Base-by-base conservation (phyloP, 176 grass and related monocot species). In the Zoysia pacifica region DNA sequence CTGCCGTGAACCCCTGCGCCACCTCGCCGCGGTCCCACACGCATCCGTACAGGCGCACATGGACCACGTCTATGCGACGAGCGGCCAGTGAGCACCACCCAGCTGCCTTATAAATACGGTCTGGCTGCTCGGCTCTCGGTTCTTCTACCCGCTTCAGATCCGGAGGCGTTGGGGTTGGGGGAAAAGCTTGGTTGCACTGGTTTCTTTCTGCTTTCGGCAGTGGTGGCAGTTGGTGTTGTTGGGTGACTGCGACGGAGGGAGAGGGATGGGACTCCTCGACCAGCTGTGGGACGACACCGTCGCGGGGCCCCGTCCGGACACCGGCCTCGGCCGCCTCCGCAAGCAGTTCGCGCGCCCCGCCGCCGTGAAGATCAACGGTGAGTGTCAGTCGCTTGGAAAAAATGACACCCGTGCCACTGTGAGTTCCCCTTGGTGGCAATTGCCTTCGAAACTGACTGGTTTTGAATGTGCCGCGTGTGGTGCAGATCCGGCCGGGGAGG, bases 231-330 rank as follows among this genome's bases (percentile, higher is more conserved):
- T 65, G 28, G 28, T 28, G 28, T 28, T 28, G 28, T 28, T 28
- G 20, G 37, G 75, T 79, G 62, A 74, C 64, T 78, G 59, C 51
- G 7, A 10, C 49, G 46, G 62, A 46, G 75, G 46, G 62, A 46
- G 75, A 43, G 71, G 59, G 8, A 90, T 97, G 94, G 91, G 91
- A 3, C 94, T 97, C 77, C 94, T 97, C 16, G 94, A 97, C 83
- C 85, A 97, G 88, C 91, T 97, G 44, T 97, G 94, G 94, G 94
- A 97, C 65, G 94, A 97, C 81, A 97, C 91, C 54, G 88, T 97
- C 71, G 94, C 91, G 15, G 94, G 94, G 1, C 94, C 94, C 12
- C 89, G 84, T 65, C 94, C 94, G n/a, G 94, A 97, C 81, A 85
- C 91, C 78, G 94, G 94, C 67, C 91, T 97, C 60, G 85, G 94